These are phyloP conservation scores for Astragalus membranaceus DNA, from an alignment of 306 rosid genomes.

Conservation along the genomic window DNA sequence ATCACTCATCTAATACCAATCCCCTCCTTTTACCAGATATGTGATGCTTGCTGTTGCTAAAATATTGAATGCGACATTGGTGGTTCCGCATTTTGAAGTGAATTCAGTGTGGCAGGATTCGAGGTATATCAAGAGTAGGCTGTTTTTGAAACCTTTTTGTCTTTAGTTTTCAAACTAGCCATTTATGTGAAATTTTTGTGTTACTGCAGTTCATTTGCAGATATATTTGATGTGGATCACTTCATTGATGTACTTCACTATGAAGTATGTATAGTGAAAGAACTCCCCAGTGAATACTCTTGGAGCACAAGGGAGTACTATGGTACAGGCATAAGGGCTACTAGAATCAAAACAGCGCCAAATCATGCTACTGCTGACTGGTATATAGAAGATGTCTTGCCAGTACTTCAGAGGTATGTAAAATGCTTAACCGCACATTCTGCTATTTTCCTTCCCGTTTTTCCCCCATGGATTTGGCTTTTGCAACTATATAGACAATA, in stretches of 20 bases:
- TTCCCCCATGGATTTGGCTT: conserved; percentile 2
- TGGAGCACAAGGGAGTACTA: conserved; percentile 97
- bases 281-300: conserved; percentile 63
- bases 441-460: too few relatives aligned
- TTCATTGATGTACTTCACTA: conserved; percentile 61
- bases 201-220: conserved; percentile 72
- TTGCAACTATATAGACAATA: too few relatives aligned
- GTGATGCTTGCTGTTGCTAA: conserved; percentile 96
- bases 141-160: not conserved
- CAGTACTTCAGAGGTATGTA: conserved; percentile 58
- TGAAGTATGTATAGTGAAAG: conserved; percentile 74
- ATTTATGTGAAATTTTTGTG: conserved; percentile 6
- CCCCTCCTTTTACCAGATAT: conserved; percentile 41
- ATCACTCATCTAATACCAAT: conserved; percentile 2
- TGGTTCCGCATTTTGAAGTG: conserved; percentile 83
- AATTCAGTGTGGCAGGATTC: conserved; percentile 97
- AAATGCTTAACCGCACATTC: conserved; percentile 1
- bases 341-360: conserved; percentile 90
- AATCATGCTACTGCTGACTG: conserved; percentile 87
- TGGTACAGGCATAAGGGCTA: conserved; percentile 74
- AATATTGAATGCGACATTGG: conserved; percentile 79
- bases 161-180: not conserved
- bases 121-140: conserved; percentile 46
- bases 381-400: conserved; percentile 83
- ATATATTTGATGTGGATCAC: conserved; percentile 94